Evolutionary conservation across 1,139 yeast genomes (phyloP).

Genomic region (Zhuliangozyma parablackwelliae): DNA sequence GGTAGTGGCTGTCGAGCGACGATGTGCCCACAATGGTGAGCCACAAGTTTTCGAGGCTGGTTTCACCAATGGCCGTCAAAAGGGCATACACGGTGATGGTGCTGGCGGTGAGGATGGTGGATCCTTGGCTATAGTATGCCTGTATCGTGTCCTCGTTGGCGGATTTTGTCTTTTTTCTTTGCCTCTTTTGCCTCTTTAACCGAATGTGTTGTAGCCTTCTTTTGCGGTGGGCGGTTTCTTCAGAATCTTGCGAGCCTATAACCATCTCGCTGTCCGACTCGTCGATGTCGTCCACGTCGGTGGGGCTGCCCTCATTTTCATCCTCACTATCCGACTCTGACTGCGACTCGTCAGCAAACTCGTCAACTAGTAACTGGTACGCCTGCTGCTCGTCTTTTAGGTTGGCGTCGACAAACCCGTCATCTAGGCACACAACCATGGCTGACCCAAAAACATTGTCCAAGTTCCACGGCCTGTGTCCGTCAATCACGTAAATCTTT

Average conservation of each 20-base stretch:
- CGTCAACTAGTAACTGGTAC: constrained; percentile 43
- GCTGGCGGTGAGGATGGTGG: constrained; percentile 69
- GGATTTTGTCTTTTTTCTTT: constrained; percentile 22
- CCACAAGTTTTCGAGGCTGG: constrained; percentile 69
- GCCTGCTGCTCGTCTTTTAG: constrained; percentile 51
- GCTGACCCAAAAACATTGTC: constrained; percentile 87
- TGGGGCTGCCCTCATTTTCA: constrained; percentile 19
- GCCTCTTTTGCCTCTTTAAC: constrained; percentile 27
- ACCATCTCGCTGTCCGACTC: constrained; percentile 20
- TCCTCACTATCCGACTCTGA: constrained; percentile 30
- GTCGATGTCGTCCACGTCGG: constrained; percentile 22
- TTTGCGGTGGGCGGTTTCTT: constrained; percentile 25
- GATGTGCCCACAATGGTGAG: constrained; percentile 84
- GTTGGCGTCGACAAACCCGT: constrained; percentile 65
- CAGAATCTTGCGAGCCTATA: constrained; percentile 30
- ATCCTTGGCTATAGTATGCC: constrained; percentile 77
- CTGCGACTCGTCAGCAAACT: constrained; percentile 19
- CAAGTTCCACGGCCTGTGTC: constrained; percentile 94
- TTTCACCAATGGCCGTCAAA: constrained; percentile 65
- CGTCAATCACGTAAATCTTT: constrained; percentile 76
- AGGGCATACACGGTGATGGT: constrained; percentile 79
- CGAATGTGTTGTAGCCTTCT: constrained; percentile 27
- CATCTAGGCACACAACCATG: constrained; percentile 82
- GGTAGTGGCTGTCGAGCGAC: constrained; percentile 69
- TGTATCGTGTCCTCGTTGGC: constrained; percentile 63